Conservation (phyloP, 1,284 basidiomycete genomes). For the Boletus mariae region DNA sequence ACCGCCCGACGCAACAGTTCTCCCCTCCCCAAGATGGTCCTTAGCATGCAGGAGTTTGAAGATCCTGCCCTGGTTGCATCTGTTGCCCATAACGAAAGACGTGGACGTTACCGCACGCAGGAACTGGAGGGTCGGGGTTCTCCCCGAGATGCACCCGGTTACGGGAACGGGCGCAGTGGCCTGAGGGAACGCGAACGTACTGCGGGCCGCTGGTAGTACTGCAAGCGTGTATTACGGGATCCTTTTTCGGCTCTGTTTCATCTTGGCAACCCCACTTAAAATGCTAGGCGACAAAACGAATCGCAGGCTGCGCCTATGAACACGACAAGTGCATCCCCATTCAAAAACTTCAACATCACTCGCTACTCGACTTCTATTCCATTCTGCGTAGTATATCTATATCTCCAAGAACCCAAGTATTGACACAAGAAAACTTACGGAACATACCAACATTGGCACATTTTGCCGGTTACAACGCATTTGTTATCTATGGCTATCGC, state of each 20-base stretch:
- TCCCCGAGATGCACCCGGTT: conserved; percentile 46
- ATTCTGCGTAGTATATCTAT: conserved; percentile 38
- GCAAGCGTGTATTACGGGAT: background rate
- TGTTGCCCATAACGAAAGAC: conserved; percentile 26
- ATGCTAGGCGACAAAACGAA: conserved; percentile 18
- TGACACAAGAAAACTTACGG: conserved; percentile 32
- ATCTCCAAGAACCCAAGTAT: conserved; percentile 34
- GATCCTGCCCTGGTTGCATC: conserved; percentile 30
- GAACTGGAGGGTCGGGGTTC: conserved; percentile 44
- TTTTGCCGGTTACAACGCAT: conserved; percentile 31
- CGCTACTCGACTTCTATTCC: conserved; percentile 29
- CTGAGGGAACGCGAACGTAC: conserved; percentile 48
- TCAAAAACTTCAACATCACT: conserved; percentile 27
- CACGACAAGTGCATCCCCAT: conserved; percentile 19
- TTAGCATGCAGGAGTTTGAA: conserved; percentile 33
- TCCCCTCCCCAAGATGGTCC: conserved; percentile 44
- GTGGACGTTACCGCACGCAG: conserved; percentile 46
- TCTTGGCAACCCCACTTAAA: conserved; percentile 11
- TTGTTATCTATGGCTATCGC: conserved; percentile 34
- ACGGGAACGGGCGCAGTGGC: conserved; percentile 55
- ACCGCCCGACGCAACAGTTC: conserved; percentile 48
- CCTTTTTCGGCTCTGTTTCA: background rate
- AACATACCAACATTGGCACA: conserved; percentile 33
- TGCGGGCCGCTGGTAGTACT: conserved; percentile 30
- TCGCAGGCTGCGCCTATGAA: conserved; percentile 30